phyloP scores from a whole-genome alignment of 495 filamentous ascomycete genomes.

The Hypoxylon trugodes region DNA sequence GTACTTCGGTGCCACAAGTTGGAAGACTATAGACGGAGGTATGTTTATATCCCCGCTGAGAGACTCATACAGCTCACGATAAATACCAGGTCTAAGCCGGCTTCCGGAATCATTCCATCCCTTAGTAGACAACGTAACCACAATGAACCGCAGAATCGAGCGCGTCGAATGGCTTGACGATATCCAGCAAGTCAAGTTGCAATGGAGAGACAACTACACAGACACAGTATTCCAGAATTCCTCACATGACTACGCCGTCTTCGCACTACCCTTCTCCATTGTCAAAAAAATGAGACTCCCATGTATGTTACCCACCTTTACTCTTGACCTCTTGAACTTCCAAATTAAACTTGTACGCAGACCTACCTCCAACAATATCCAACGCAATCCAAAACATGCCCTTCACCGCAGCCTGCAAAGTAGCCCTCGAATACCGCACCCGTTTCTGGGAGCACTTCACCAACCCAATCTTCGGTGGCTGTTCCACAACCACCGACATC shows the following conservation, averaged over 20 bases:
- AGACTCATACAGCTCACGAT: not conserved
- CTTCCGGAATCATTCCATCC: conserved; percentile 71
- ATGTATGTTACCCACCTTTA: conserved; percentile 13
- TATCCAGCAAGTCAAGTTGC: conserved; percentile 56
- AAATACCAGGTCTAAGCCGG: conserved; percentile 53
- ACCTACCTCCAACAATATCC: conserved; percentile 51
- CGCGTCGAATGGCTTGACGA: conserved; percentile 52
- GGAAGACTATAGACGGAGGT: conserved; percentile 71
- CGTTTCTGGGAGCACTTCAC: conserved; percentile 74
- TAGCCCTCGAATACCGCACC: conserved; percentile 68
- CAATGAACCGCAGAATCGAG: conserved; percentile 62
- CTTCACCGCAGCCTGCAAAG: conserved; percentile 69
- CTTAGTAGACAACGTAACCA: conserved; percentile 61
- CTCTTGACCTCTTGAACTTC: not conserved
- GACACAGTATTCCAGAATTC: conserved; percentile 54
- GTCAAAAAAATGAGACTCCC: conserved; percentile 64
- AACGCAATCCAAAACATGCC: conserved; percentile 68
- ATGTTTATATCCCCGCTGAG: not conserved
- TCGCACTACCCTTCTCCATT: conserved; percentile 68
- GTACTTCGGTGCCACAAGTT: conserved; percentile 68
- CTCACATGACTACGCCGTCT: conserved; percentile 71
- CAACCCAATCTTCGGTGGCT: conserved; percentile 70
- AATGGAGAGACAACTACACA: conserved; percentile 55
- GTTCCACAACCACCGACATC: conserved; percentile 63
- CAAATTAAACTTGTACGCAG: conserved; percentile 2